Percentiles rank a stretch among this genome's conserved stretches.
phyloP scores from a whole-genome alignment of 2,329 filamentous ascomycete genomes.

The Paracoccidioides lutzii region DNA sequence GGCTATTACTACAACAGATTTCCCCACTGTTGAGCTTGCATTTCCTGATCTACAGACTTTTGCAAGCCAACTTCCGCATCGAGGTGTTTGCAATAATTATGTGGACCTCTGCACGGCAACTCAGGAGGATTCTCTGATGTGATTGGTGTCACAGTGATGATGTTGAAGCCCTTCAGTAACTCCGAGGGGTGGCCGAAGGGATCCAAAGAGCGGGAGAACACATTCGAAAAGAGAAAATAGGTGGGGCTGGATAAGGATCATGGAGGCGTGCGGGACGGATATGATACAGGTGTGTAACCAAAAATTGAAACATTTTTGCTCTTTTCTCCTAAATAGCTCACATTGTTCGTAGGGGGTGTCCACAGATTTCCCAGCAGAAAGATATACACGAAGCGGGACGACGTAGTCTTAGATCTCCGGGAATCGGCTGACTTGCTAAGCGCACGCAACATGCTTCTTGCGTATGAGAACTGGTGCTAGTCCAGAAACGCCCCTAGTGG shows the following conservation, averaged over 20 bases:
- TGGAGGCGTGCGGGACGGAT: conserved; percentile 56
- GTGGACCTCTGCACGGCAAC: conserved; percentile 44
- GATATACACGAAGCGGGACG: conserved; percentile 38
- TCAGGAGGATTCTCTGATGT: conserved; percentile 41
- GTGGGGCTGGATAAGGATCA: conserved; percentile 58
- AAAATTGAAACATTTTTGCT: background rate
- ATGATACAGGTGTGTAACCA: conserved; percentile 50
- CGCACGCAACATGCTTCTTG: conserved; percentile 45
- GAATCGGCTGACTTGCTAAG: conserved; percentile 52
- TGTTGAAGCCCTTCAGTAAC: conserved; percentile 63
- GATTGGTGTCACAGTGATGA: conserved; percentile 49
- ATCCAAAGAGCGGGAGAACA: conserved; percentile 46
- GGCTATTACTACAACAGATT: conserved; percentile 29
- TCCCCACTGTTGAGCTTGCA: conserved; percentile 58
- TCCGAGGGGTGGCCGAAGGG: conserved; percentile 60
- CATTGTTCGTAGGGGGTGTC: conserved; percentile 40
- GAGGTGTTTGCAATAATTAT: conserved; percentile 47
- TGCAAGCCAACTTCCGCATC: conserved; percentile 39
- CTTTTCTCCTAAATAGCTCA: background rate
- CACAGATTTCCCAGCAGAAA: conserved; percentile 47
- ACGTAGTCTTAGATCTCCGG: conserved; percentile 48
- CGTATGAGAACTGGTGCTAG: conserved; percentile 79
- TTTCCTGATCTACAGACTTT: conserved; percentile 60
- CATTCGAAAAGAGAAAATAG: conserved; percentile 43
- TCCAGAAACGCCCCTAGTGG: conserved; percentile 58